phyloP scores from a whole-genome alignment of 1,284 basidiomycete species.

The Sanghuangporus baumii region DNA sequence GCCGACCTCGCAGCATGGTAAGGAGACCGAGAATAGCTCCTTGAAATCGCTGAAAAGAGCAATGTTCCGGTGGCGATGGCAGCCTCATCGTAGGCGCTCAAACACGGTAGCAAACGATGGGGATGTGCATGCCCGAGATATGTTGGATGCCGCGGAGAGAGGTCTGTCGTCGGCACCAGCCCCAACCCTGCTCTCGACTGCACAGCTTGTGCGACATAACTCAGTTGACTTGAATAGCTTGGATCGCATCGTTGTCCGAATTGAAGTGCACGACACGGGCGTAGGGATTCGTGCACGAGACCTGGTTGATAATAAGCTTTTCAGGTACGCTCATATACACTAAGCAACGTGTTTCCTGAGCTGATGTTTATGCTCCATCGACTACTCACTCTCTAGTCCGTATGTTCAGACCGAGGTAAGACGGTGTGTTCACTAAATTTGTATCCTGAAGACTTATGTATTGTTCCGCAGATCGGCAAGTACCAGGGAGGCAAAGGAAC shows the following conservation, averaged over 20 bases:
- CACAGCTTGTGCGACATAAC: slow-evolving; percentile 47
- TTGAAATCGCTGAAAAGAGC: background rate
- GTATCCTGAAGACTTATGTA: background rate
- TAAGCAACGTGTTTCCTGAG: background rate
- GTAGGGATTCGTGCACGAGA: slow-evolving; percentile 69
- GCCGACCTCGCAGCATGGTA: background rate
- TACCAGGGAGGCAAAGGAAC: slow-evolving; percentile 37
- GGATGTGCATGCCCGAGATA: background rate
- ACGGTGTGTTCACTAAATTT: background rate
- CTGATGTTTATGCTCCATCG: background rate
- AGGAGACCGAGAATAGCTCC: background rate
- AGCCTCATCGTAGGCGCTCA: background rate
- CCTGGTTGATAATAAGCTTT: slow-evolving; percentile 66
- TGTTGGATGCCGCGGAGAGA: slow-evolving; percentile 13
- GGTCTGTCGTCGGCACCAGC: background rate
- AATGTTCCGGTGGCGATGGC: background rate
- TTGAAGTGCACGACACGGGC: slow-evolving; percentile 80
- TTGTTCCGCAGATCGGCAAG: slow-evolving; percentile 17
- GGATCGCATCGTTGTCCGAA: slow-evolving; percentile 68
- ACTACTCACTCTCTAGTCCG: slow-evolving; percentile 12
- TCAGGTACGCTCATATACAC: slow-evolving; percentile 32
- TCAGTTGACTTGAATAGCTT: slow-evolving; percentile 30
- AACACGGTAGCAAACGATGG: background rate
- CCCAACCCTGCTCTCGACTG: slow-evolving; percentile 37
- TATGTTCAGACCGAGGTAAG: slow-evolving; percentile 27